These are phyloP conservation scores for Gossypium mustelinum DNA, from an alignment of 345 rosid species.

Conservation along the genomic window DNA sequence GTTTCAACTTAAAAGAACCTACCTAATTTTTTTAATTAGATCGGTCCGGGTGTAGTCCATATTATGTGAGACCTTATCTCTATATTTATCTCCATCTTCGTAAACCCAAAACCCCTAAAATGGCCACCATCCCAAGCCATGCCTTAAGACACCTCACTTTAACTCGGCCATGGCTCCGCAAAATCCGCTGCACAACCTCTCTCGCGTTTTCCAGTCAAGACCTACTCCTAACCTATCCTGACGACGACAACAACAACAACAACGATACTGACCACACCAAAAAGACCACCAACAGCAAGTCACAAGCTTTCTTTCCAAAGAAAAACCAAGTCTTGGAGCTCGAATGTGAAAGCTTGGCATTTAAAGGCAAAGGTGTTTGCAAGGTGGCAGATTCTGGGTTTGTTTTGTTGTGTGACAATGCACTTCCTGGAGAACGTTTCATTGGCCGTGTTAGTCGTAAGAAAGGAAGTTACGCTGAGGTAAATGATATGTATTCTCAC, in stretches of 20 bases:
- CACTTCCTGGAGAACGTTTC: conserved; percentile 90
- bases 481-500: conserved; percentile 13
- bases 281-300: conserved; percentile 13
- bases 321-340: conserved; percentile 74
- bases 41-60: no score
- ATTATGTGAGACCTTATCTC: neutral
- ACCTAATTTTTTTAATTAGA: no score
- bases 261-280: conserved; percentile 10
- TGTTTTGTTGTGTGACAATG: conserved; percentile 82
- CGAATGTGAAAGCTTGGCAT: conserved; percentile 84
- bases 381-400: conserved; percentile 76
- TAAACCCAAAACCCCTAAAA: conserved; percentile 16
- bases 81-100: neutral
- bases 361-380: conserved; percentile 83
- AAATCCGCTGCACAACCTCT: conserved; percentile 28
- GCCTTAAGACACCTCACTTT: conserved; percentile 34
- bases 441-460: conserved; percentile 78
- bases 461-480: conserved; percentile 88
- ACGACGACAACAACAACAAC: conserved; percentile 3
- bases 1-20: no score
- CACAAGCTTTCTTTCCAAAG: conserved; percentile 62
- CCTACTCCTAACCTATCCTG: conserved; percentile 13
- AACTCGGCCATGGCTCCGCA: conserved; percentile 31
- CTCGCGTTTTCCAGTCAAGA: conserved; percentile 31
- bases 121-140: conserved; percentile 37